Percentiles rank a stretch among this genome's conserved stretches.
Evolutionary conservation across 1,284 basidiomycete species (phyloP).

Genomic region (Ceratobasidium sp.): DNA sequence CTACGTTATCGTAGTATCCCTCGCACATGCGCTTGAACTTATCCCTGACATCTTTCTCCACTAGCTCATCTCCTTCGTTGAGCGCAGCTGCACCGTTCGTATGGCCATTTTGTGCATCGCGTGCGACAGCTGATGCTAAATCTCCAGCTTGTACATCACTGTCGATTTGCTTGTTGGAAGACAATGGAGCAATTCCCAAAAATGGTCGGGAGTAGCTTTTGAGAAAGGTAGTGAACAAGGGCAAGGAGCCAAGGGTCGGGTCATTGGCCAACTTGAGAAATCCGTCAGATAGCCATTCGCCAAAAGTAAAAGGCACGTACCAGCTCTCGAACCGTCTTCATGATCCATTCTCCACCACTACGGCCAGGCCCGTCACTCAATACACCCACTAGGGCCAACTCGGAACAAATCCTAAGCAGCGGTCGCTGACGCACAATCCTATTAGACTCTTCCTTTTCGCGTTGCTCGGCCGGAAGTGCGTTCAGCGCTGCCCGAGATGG

Average conservation of each 20-base stretch:
- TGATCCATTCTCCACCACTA: conserved; percentile 86
- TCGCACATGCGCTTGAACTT: conserved; percentile 93
- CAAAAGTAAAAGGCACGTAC: conserved; percentile 57
- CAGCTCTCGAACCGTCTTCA: conserved; percentile 81
- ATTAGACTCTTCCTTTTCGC: conserved; percentile 90
- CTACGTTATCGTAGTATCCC: conserved; percentile 90
- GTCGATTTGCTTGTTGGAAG: conserved; percentile 65
- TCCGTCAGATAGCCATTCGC: background rate
- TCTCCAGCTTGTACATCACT: conserved; percentile 61
- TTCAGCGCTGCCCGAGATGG: conserved; percentile 66
- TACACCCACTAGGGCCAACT: conserved; percentile 87
- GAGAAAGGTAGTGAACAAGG: conserved; percentile 82
- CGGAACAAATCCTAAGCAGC: conserved; percentile 84
- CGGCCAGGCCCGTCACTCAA: conserved; percentile 69
- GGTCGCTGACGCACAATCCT: conserved; percentile 85
- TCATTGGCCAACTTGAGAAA: conserved; percentile 79
- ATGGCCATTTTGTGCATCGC: conserved; percentile 34
- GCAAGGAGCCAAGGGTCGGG: conserved; percentile 82
- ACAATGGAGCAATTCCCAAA: conserved; percentile 70
- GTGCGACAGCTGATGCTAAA: conserved; percentile 36
- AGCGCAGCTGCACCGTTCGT: conserved; percentile 42
- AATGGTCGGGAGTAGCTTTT: conserved; percentile 84
- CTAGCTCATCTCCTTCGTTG: conserved; percentile 70
- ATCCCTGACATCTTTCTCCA: conserved; percentile 83
- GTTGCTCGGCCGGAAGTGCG: conserved; percentile 75